Base-by-base conservation (phyloP, 1,284 basidiomycete species). In the Tremellales sp. region DNA sequence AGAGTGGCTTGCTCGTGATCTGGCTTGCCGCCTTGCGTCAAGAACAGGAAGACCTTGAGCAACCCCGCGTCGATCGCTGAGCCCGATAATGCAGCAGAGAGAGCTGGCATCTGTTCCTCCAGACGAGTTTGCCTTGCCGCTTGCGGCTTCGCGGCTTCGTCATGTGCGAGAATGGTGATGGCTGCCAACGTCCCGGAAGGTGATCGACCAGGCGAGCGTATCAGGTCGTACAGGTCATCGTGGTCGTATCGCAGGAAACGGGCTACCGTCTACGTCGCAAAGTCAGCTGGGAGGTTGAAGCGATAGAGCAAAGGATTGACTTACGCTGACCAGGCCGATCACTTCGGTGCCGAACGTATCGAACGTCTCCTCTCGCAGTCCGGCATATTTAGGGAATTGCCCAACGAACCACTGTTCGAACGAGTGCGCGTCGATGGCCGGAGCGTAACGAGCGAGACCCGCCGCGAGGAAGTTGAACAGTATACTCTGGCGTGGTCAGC, bases 21-120 rank as follows among this genome's bases (percentile, higher is more conserved):
- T 26, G 40, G 15, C 51, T 35, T 11, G 39, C 22, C 15, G 35
- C 47, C 19, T 46, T 3, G 39, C 31, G 19, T 23, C 3, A 62
- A 40, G 1, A 65, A 40, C 1, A 33, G 31, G 62, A 58, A 65
- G 0, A 57, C 46, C 40, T 54, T 54, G 0, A 50, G 48, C 1
- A 59, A 40, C 3, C 58, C 65, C 0, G 61, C 63, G 44, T 66
- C 67, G 4, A 65, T 51, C 24, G 51, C 53, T 26, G 49, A 49
- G 40, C 52, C 43, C 19, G 48, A 42, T 43, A 54, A 22, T 11
- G 46, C 49, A 19, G 58, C 56, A 19, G 53, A 51, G 5, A 70
- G 43, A 10, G 62, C 54, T 13, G 62, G 64, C 61, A 65, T 64
- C 12, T 51, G 57, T 29, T 66, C 62, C 8, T 51, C 56, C 23